Percentiles rank a stretch among this genome's conserved stretches.
Evolutionary conservation across 2,329 filamentous ascomycete species (phyloP).

Genomic region (Coniella vitis): DNA sequence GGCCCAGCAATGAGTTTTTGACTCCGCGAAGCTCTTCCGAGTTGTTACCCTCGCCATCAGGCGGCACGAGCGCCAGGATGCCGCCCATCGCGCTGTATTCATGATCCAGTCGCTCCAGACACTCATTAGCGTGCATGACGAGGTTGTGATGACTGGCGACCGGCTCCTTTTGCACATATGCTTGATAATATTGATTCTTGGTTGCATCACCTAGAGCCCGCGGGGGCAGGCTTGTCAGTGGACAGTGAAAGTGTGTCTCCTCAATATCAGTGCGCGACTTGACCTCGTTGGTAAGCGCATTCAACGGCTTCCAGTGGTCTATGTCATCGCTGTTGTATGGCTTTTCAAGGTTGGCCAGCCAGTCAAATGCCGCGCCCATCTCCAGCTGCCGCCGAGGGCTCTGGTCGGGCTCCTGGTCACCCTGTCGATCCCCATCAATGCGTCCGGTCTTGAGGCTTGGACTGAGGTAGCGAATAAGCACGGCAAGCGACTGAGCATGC

Average conservation of each 20-base stretch:
- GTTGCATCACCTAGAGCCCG: constrained; percentile 17
- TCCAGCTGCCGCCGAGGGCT: constrained; percentile 11
- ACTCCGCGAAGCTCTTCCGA: constrained; percentile 33
- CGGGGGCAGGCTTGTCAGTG: constrained; percentile 27
- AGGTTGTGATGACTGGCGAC: constrained; percentile 43
- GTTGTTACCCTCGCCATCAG: constrained; percentile 27
- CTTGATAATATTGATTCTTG: constrained; percentile 5
- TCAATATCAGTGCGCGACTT: constrained; percentile 32
- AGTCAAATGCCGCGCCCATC: constrained; percentile 48
- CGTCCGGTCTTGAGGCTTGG: constrained; percentile 29
- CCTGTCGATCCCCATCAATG: constrained; percentile 19
- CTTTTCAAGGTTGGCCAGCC: constrained; percentile 42
- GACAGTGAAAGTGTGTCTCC: constrained; percentile 40
- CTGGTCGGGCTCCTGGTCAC: constrained; percentile 1
- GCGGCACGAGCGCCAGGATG: constrained; percentile 47
- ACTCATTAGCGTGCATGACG: constrained; percentile 51
- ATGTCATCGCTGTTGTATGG: constrained; percentile 44
- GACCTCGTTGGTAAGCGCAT: constrained; percentile 39
- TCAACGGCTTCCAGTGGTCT: constrained; percentile 40
- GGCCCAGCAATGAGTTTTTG: constrained; percentile 47
- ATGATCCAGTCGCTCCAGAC: constrained; percentile 53
- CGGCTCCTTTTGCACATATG: constrained; percentile 21
- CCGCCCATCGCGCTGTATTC: constrained; percentile 51
- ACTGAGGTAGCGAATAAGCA: constrained; percentile 43
- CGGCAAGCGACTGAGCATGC: constrained; percentile 50